Evolutionary conservation across 805 yeast species (phyloP), one percentile per base, ranked within the genome.

Genomic region (Sporopachydermia quercuum): DNA sequence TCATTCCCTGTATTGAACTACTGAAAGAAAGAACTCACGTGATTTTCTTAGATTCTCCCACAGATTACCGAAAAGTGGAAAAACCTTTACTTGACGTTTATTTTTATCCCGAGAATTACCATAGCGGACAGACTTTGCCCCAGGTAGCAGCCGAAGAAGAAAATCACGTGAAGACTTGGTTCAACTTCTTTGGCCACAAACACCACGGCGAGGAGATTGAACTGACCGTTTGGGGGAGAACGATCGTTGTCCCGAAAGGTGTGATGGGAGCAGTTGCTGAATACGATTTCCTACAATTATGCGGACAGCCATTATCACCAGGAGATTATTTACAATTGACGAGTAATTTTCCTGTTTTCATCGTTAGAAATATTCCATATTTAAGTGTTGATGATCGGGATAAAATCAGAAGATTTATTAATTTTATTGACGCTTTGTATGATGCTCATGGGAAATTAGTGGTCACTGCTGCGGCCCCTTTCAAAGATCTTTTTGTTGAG

Each of bases 341-440:
- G 6, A 67, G 71, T 3, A 62, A 76, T 11, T 91, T 77, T 63
- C 71, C 73, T 40, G 72, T 86, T 4, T 79, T 86, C 47, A 76
- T 91, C n/a, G 70, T 91, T 37, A 85, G 96, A 0, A 97, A 91
- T 54, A 86, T 91, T 35, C 98, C 98, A 6, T 77, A 77, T 45
- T 60, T 91, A 51, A 75, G 93, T 15, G 67, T 80, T 8, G 70
- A 78, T 48, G 79, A 74, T 37, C 70, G 95, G 46, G 96, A 91
- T 51, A 70, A 78, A 47, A 84, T 87, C 16, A 70, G 97, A 52
- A 66, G 98, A 49, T 89, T 91, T 54, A 91, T 91, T 56, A 91
- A 95, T 0, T 91, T 91, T 50, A 60, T 91, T 40, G 98, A 91
- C 57, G 96, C 98, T 0, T 93, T 87, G 3, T 91, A 91, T 56